These are phyloP conservation scores for Westerdykella ornata DNA, from an alignment of 2,329 filamentous ascomycete species.

Conservation along the genomic window DNA sequence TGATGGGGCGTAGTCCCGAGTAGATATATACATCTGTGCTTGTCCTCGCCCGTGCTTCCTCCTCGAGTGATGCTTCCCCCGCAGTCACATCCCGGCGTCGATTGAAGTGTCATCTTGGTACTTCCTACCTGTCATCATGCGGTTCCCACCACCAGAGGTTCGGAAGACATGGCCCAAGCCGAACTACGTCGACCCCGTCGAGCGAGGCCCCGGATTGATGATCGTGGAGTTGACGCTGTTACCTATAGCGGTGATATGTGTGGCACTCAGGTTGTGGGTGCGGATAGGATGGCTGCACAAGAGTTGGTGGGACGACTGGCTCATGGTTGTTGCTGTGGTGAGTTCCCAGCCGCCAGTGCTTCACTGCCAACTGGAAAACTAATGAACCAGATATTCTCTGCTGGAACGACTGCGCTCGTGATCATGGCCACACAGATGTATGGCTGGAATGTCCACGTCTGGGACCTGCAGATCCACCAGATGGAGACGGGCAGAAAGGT, in stretches of 20 bases:
- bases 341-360: slow-evolving; percentile 7
- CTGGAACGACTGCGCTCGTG: slow-evolving; percentile 28
- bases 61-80: slow-evolving; percentile 22
- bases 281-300: slow-evolving; percentile 34
- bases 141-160: slow-evolving; percentile 31
- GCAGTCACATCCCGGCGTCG: slow-evolving; percentile 12
- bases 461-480: slow-evolving; percentile 26
- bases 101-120: background rate
- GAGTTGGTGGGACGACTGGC: slow-evolving; percentile 37
- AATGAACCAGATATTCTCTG: slow-evolving; percentile 25
- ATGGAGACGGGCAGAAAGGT: slow-evolving; percentile 33
- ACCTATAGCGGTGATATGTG: slow-evolving; percentile 32
- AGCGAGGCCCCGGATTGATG: slow-evolving; percentile 38
- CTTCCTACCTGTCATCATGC: slow-evolving; percentile 16
- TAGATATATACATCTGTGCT: slow-evolving; percentile 20
- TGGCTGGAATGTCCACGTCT: slow-evolving; percentile 36
- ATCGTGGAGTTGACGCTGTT: slow-evolving; percentile 36
- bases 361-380: background rate
- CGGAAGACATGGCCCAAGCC: slow-evolving; percentile 38
- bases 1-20: slow-evolving; percentile 11
- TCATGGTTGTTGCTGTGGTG: slow-evolving; percentile 35
- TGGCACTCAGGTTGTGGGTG: slow-evolving; percentile 31
- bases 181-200: slow-evolving; percentile 41
- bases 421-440: slow-evolving; percentile 34
- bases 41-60: slow-evolving; percentile 23